Evolutionary conservation across 2,329 filamentous ascomycete species (phyloP).

Genomic region (Alternaria panax): DNA sequence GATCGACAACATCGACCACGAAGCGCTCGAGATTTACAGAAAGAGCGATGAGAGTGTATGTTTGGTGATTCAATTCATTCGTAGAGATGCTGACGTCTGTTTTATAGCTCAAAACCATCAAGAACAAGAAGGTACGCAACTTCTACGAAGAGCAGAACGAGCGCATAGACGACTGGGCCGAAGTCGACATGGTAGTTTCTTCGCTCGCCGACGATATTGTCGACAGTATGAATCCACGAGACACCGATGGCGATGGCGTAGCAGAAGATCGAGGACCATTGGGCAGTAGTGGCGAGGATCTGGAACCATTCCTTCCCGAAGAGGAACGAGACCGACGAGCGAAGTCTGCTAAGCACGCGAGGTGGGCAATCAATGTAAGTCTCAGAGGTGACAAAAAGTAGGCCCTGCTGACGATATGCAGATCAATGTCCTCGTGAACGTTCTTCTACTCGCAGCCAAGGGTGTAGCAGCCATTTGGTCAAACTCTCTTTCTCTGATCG

Average conservation of each 20-base stretch:
- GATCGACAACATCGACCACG: slow-evolving; percentile 56
- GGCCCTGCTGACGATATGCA: slow-evolving; percentile 25
- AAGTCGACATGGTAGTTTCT: slow-evolving; percentile 65
- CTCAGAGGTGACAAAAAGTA: background rate
- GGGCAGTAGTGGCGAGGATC: slow-evolving; percentile 57
- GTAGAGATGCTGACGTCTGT: background rate
- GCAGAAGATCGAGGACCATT: slow-evolving; percentile 61
- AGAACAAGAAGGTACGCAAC: slow-evolving; percentile 58
- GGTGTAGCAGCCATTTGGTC: slow-evolving; percentile 63
- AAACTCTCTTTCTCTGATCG: slow-evolving; percentile 67
- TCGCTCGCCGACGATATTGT: slow-evolving; percentile 65
- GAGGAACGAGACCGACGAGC: slow-evolving; percentile 60
- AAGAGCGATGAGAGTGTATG: slow-evolving; percentile 59
- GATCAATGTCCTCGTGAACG: slow-evolving; percentile 68
- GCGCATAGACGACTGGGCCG: slow-evolving; percentile 64
- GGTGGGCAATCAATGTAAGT: slow-evolving; percentile 63
- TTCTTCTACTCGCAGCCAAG: slow-evolving; percentile 64
- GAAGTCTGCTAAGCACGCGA: slow-evolving; percentile 58
- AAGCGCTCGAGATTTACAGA: slow-evolving; percentile 58
- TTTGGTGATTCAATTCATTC: background rate
- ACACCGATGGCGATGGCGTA: slow-evolving; percentile 64
- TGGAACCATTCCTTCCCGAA: slow-evolving; percentile 64
- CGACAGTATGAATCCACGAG: slow-evolving; percentile 65
- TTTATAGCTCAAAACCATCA: slow-evolving; percentile 57
- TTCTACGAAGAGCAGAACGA: slow-evolving; percentile 66